Evolutionary conservation across 1,139 yeast species (phyloP).

Genomic region (Casaregolazyma lundiana): DNA sequence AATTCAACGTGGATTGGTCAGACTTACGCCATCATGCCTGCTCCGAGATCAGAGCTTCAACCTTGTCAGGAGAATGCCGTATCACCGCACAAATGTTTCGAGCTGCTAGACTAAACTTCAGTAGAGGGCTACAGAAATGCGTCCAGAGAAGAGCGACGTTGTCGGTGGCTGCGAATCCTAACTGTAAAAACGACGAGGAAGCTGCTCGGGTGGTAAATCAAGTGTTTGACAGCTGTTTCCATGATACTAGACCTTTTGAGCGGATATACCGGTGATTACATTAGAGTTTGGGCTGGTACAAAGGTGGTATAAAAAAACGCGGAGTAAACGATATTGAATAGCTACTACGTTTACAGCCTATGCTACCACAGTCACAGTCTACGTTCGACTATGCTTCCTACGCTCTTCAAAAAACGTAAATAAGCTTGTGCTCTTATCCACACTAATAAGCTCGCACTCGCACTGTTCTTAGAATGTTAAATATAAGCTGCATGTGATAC

Average conservation of each 20-base stretch:
- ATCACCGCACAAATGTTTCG: conserved; percentile 78
- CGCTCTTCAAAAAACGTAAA: too few relatives aligned
- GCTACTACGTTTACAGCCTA: too few relatives aligned
- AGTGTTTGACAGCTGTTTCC: conserved; percentile 90
- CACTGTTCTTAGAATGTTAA: conserved; percentile 70
- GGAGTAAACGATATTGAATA: too few relatives aligned
- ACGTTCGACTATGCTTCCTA: too few relatives aligned
- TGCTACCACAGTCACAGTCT: too few relatives aligned
- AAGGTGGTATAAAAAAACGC: too few relatives aligned
- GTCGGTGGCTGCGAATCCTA: conserved; percentile 83
- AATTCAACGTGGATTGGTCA: conserved; percentile 79
- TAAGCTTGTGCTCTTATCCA: too few relatives aligned
- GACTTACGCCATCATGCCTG: conserved; percentile 93
- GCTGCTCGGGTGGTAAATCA: conserved; percentile 78
- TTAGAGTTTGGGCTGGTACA: too few relatives aligned
- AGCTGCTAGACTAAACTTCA: conserved; percentile 50
- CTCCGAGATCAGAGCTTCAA: conserved; percentile 90
- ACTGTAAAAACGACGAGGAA: conserved; percentile 62
- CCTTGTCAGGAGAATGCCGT: conserved; percentile 92
- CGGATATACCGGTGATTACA: conserved; percentile 68
- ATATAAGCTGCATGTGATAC: conserved; percentile 80
- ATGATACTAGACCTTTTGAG: conserved; percentile 94
- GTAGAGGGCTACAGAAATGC: conserved; percentile 85
- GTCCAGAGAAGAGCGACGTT: conserved; percentile 82
- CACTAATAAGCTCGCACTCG: too few relatives aligned